Evolutionary conservation across 441 rosid species (phyloP).

Genomic region (Pelargonium cotyledonis): DNA sequence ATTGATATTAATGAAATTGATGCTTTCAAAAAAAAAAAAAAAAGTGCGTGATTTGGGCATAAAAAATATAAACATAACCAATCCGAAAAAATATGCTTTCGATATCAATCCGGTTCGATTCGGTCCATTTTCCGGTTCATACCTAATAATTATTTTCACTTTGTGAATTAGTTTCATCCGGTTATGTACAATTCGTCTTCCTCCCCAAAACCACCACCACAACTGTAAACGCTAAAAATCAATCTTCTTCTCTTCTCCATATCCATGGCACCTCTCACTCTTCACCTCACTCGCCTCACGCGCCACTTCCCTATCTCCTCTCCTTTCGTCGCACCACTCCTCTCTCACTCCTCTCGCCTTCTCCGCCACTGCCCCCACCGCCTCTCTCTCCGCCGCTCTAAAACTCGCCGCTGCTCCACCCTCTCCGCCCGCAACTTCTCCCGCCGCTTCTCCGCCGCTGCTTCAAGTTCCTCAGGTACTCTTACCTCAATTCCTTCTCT

Average conservation of each 20-base stretch:
- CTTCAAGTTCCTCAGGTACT: neutral
- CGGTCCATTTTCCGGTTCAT: too few species aligned
- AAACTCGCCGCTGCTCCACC: neutral
- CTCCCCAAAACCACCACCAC: neutral
- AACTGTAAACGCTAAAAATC: neutral
- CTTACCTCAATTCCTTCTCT: constrained; percentile 5
- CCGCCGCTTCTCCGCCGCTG: constrained; percentile 7
- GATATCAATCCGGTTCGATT: too few species aligned
- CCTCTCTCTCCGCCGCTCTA: constrained; percentile 10
- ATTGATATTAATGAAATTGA: too few species aligned
- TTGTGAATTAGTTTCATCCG: too few species aligned
- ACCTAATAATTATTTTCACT: too few species aligned
- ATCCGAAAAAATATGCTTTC: too few species aligned
- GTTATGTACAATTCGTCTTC: neutral
- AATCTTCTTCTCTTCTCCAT: neutral
- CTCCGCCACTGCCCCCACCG: neutral
- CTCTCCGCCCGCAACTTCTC: neutral
- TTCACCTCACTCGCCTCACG: constrained; percentile 16
- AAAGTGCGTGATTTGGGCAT: too few species aligned
- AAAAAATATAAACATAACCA: too few species aligned
- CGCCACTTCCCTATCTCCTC: constrained; percentile 8
- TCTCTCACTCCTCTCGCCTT: constrained; percentile 7
- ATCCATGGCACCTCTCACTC: constrained; percentile 20
- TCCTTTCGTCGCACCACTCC: neutral
- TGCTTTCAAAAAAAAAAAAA: too few species aligned